Percentiles rank a stretch among this genome's conserved stretches.
phyloP scores from a whole-genome alignment of 2,329 filamentous ascomycete genomes.

The Diaporthe helianthi region DNA sequence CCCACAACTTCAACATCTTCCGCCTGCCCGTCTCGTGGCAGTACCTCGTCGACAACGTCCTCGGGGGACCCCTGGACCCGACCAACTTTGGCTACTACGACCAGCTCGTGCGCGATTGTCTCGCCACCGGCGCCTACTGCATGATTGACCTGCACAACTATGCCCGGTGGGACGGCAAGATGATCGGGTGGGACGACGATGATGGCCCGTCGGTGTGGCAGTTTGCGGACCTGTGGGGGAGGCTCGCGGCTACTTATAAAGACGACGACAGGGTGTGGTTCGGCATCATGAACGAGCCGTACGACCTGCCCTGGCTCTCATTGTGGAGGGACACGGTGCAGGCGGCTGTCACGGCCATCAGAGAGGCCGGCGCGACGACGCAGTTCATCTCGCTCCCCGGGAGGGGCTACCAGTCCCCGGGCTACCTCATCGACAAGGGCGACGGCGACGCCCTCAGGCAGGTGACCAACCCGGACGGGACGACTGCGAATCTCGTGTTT shows the following conservation, averaged over 20 bases:
- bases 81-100: constrained; percentile 54
- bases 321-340: constrained; percentile 67
- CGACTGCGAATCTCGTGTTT: constrained; percentile 60
- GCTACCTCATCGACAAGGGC: constrained; percentile 55
- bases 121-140: constrained; percentile 55
- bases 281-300: constrained; percentile 73
- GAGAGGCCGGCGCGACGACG: constrained; percentile 63
- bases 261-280: constrained; percentile 60
- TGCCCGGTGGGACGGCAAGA: constrained; percentile 50
- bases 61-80: constrained; percentile 51
- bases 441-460: constrained; percentile 53
- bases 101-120: constrained; percentile 55
- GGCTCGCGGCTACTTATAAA: constrained; percentile 63
- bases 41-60: constrained; percentile 52
- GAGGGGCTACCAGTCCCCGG: constrained; percentile 54
- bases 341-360: constrained; percentile 68
- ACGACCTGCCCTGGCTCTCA: constrained; percentile 58
- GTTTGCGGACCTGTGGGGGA: constrained; percentile 65
- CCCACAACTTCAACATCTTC: constrained; percentile 62
- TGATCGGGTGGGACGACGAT: constrained; percentile 62
- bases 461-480: constrained; percentile 64
- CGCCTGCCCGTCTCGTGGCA: constrained; percentile 64
- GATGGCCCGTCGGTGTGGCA: constrained; percentile 64
- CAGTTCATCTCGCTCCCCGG: constrained; percentile 70
- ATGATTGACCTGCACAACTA: constrained; percentile 50